Conservation (phyloP, 108 stramenopile species). For the Nannochloropsis oceanica region DNA sequence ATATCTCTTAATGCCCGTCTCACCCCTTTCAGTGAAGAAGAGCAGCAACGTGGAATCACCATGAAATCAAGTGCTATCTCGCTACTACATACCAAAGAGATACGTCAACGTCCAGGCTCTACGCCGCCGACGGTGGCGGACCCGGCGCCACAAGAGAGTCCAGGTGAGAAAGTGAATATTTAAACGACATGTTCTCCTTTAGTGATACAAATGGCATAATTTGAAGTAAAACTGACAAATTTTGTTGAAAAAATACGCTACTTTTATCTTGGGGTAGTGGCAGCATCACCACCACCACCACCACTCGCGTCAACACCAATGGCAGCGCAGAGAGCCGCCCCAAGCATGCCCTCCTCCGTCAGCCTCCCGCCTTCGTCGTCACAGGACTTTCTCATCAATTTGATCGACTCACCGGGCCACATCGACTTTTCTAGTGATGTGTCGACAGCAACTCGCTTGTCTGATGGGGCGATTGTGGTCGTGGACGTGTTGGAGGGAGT, state of each 20-base stretch:
- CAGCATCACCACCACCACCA: neutral
- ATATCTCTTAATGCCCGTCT: neutral
- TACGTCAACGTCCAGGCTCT: neutral
- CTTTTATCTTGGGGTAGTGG: neutral
- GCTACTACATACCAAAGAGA: neutral
- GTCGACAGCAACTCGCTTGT: conserved; percentile 68
- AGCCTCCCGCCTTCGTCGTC: neutral
- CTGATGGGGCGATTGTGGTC: conserved; percentile 81
- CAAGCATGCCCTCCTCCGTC: no score
- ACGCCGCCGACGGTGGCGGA: no score
- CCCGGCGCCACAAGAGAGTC: neutral
- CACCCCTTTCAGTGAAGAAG: conserved; percentile 50
- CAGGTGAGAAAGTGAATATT: neutral
- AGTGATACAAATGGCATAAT: neutral
- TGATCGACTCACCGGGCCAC: conserved; percentile 94
- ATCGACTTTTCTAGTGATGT: conserved; percentile 92
- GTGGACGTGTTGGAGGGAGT: conserved; percentile 64
- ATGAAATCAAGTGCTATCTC: conserved; percentile 46
- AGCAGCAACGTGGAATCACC: conserved; percentile 88
- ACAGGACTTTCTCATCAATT: conserved; percentile 60
- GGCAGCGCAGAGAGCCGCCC: neutral
- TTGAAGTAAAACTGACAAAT: no score
- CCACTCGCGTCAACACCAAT: neutral
- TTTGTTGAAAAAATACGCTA: no score
- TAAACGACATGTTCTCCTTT: neutral